Conservation (phyloP, 768 basidiomycete species). For the Wakefieldia striispora region DNA sequence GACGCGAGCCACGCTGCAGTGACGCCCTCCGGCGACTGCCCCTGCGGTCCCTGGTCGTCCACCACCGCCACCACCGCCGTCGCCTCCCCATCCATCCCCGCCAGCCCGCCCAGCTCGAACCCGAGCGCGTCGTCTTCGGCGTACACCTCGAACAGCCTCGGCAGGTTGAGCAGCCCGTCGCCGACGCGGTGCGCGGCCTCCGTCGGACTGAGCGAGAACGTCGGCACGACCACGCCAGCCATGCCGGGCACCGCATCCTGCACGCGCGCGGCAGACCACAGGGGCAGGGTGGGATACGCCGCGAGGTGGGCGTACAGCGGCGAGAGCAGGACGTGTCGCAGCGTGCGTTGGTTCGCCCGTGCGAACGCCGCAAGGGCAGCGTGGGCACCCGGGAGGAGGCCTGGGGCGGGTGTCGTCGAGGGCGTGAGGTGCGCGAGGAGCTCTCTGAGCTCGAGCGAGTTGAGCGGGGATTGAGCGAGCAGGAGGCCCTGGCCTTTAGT, state of each 20-base stretch:
- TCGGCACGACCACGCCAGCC: constrained; percentile 63
- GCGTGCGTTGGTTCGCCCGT: constrained; percentile 66
- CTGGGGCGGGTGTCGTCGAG: constrained; percentile 20
- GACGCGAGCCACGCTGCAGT: constrained; percentile 91
- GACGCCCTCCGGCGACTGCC: constrained; percentile 67
- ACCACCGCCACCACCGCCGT: background rate
- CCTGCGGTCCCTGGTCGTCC: constrained; percentile 12
- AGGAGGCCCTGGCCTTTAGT: constrained; percentile 68
- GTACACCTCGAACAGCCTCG: constrained; percentile 91
- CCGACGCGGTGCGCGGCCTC: constrained; percentile 85
- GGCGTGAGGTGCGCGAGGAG: constrained; percentile 32
- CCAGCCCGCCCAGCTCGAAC: constrained; percentile 83
- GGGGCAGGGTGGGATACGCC: constrained; percentile 62
- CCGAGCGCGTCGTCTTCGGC: constrained; percentile 87
- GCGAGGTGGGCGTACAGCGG: constrained; percentile 75
- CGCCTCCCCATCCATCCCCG: constrained; percentile 46
- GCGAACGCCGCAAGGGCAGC: constrained; percentile 63
- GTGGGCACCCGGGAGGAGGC: constrained; percentile 53
- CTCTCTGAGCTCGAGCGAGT: constrained; percentile 65
- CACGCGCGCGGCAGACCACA: constrained; percentile 56
- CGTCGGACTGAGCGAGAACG: constrained; percentile 90
- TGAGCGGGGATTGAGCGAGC: constrained; percentile 82
- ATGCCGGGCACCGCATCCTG: constrained; percentile 27
- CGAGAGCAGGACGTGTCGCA: constrained; percentile 81
- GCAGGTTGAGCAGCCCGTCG: constrained; percentile 92